Percentiles rank a stretch among this genome's conserved stretches.
Conservation (phyloP, 495 filamentous ascomycete genomes). For the Aspergillus indologenus region DNA sequence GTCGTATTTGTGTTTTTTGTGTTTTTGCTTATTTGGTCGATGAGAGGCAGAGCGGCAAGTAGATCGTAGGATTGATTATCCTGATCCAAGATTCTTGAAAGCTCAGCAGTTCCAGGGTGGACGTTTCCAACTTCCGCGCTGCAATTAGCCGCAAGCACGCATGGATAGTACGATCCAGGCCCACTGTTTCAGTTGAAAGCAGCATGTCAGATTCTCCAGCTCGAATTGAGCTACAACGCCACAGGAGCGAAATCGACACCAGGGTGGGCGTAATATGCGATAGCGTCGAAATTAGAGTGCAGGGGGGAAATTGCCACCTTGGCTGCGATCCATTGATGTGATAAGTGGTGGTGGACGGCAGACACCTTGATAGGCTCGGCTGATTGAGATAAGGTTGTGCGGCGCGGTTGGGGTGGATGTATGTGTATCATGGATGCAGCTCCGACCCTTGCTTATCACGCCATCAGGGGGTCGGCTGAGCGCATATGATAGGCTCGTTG, state of each 20-base stretch:
- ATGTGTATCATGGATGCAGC: background rate
- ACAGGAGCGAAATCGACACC: background rate
- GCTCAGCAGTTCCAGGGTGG: background rate
- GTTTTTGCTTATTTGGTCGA: background rate
- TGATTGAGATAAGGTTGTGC: background rate
- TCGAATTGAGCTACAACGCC: background rate
- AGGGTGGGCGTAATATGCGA: background rate
- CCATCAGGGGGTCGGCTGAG: background rate
- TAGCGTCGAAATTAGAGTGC: background rate
- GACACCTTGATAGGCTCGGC: background rate
- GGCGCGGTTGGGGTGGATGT: constrained; percentile 6
- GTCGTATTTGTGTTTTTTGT: background rate
- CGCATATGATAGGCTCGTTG: constrained; percentile 7
- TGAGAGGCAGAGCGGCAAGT: background rate
- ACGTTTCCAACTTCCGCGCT: background rate
- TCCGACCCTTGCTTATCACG: background rate
- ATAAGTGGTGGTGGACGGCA: background rate
- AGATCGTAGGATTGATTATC: background rate
- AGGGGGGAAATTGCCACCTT: background rate
- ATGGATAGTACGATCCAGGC: background rate
- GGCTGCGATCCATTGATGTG: too few relatives aligned
- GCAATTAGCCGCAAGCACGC: background rate
- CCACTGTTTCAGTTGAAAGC: background rate
- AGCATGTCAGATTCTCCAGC: background rate
- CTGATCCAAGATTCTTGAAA: background rate